Conservation (phyloP, 352 stramenopile species). For the Peronospora belbahrii region DNA sequence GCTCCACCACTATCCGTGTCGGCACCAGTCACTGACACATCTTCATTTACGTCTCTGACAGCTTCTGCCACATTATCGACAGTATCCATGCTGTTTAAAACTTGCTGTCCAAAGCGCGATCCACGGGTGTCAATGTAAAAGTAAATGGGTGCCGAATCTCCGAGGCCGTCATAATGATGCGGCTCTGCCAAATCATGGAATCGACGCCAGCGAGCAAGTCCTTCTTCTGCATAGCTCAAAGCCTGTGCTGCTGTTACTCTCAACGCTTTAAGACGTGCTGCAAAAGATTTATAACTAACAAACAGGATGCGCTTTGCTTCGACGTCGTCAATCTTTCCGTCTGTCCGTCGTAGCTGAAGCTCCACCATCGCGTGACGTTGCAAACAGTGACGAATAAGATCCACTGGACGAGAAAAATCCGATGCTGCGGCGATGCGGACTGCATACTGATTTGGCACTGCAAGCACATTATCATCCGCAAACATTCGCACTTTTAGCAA, state of each 20-base stretch:
- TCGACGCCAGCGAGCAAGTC: constrained; percentile 21
- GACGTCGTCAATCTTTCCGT: constrained; percentile 12
- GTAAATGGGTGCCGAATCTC: constrained; percentile 38
- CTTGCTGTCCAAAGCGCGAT: constrained; percentile 6
- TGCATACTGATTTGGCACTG: constrained; percentile 49
- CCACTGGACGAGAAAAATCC: constrained; percentile 31
- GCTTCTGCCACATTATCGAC: constrained; percentile 6
- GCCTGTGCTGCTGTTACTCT: constrained; percentile 14
- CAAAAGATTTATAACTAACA: constrained; percentile 20
- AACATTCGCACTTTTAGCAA: constrained; percentile 52
- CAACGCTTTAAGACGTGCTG: constrained; percentile 22
- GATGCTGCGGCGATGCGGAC: constrained; percentile 32
- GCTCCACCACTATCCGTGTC: constrained; percentile 9
- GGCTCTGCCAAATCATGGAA: constrained; percentile 19
- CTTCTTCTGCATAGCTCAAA: constrained; percentile 17
- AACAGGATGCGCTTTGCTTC: constrained; percentile 16
- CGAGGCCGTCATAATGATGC: constrained; percentile 21
- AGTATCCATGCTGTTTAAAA: background rate
- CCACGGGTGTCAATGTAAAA: constrained; percentile 48
- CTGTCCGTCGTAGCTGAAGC: constrained; percentile 29
- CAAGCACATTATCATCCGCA: constrained; percentile 44
- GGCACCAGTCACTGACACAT: constrained; percentile 30
- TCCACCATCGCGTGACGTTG: constrained; percentile 50
- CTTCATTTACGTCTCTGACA: constrained; percentile 24
- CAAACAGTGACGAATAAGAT: constrained; percentile 43